Base-by-base conservation (phyloP, 352 stramenopile species). In the Globisporangium recalcitrans region DNA sequence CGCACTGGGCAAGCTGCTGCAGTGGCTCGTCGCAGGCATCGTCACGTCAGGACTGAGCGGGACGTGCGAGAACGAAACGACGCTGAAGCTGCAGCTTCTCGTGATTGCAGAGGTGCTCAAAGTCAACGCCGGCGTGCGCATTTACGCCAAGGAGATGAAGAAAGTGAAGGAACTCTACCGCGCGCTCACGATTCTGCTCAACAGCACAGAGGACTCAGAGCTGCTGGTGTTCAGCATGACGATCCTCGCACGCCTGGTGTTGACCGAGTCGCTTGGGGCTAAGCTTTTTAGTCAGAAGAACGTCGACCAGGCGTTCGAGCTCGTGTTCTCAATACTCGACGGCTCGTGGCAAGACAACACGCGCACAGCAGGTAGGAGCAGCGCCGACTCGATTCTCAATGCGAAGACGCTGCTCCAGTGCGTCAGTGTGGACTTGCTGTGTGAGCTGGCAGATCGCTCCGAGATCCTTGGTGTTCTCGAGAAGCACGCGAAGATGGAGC, bases 241-340 rank as follows among this genome's bases (percentile, higher is more conserved):
- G 14, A 89, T 92, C 38, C 69, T 94, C 9, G 82, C 81, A 6
- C 72, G 85, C 14, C 70, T 94, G 13, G 85, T 92, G 62, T 71
- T 94, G 4, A 71, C 66, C 14, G 82, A 94, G 51, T 73, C 82
- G 5, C 74, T 94, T n/a, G 85, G 82, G 10, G 81, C 70, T 32
- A 94, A 92, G 53, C 68, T 94, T 1, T 94, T 94, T 31, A 89
- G 82, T 49, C 67, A 76, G 8, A 94, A 94, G 66, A 94, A 94
- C 52, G 77, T 90, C 32, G 73, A 87, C 13, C 81, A 94, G 31
- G 79, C 80, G 16, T 72, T 91, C 36, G 73, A 77, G n/a, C 73
- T 94, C 16, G 66, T 88, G 1, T 88, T 90, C 71, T 87, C 80
- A 0, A 76, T 94, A 31, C 58, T 94, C 0, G 77, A 89, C 31